Evolutionary conservation across 2,329 filamentous ascomycete genomes (phyloP).

Genomic region (Sclerotinia subarctica): DNA sequence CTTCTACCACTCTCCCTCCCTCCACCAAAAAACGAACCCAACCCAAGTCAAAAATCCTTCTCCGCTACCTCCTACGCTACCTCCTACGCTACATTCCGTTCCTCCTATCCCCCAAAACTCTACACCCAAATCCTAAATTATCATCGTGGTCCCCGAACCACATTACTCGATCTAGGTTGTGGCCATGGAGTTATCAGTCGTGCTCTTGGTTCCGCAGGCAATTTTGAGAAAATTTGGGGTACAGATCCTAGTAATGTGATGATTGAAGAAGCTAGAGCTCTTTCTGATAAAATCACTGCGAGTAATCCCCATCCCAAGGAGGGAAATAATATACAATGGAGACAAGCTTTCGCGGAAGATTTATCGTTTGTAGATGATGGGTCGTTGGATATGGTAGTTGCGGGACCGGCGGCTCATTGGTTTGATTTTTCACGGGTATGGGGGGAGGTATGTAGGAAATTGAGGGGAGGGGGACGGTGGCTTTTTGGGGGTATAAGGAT

Average conservation of each 20-base stretch:
- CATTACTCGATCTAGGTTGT: slow-evolving; percentile 58
- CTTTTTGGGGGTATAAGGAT: slow-evolving; percentile 66
- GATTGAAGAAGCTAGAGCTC: slow-evolving; percentile 48
- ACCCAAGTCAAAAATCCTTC: slow-evolving; percentile 51
- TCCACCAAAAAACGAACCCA: slow-evolving; percentile 3
- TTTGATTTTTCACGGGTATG: slow-evolving; percentile 57
- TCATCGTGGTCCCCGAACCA: slow-evolving; percentile 44
- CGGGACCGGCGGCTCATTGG: slow-evolving; percentile 62
- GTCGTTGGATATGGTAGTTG: slow-evolving; percentile 51
- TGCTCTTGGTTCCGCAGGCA: slow-evolving; percentile 46
- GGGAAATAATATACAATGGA: slow-evolving; percentile 50
- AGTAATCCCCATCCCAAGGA: slow-evolving; percentile 21
- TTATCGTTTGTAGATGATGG: slow-evolving; percentile 48
- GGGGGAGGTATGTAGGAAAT: slow-evolving; percentile 52
- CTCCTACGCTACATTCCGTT: slow-evolving; percentile 58
- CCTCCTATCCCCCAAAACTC: slow-evolving; percentile 55
- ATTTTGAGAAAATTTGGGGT: slow-evolving; percentile 50
- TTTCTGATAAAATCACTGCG: not conserved
- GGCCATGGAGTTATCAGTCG: slow-evolving; percentile 59
- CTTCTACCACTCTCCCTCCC: not conserved
- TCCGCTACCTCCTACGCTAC: slow-evolving; percentile 55
- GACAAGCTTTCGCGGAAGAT: slow-evolving; percentile 52
- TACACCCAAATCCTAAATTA: slow-evolving; percentile 54
- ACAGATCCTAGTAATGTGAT: slow-evolving; percentile 58
- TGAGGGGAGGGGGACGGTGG: slow-evolving; percentile 56